These are phyloP conservation scores for Phoenix roebelenii DNA, from an alignment of 176 grass and related monocot species.

Conservation along the genomic window DNA sequence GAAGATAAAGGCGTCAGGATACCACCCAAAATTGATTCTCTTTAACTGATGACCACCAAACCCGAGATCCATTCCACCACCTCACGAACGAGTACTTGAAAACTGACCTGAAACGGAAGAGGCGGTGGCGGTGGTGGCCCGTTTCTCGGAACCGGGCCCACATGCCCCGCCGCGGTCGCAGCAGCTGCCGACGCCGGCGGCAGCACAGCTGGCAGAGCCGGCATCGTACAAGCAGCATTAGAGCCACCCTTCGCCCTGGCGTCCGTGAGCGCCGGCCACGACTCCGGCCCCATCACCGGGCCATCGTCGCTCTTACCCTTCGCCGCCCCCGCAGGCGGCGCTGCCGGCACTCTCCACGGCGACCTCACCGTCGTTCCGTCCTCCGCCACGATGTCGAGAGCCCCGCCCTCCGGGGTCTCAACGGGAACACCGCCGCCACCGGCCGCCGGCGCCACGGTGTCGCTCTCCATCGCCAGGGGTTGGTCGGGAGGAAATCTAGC, in stretches of 20 bases:
- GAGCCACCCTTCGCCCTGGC: slow-evolving; percentile 23
- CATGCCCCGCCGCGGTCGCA: slow-evolving; percentile 5
- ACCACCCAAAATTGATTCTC: too few relatives aligned
- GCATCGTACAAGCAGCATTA: too few relatives aligned
- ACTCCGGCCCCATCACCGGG: slow-evolving; percentile 47
- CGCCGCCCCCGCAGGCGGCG: not conserved
- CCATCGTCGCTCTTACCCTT: slow-evolving; percentile 8
- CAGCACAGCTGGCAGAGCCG: too few relatives aligned
- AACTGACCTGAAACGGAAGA: slow-evolving; percentile 5
- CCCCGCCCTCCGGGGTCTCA: not conserved
- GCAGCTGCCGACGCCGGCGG: slow-evolving; percentile 4
- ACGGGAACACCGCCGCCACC: not conserved
- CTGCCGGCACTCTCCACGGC: slow-evolving; percentile 35
- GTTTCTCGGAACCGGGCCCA: not conserved
- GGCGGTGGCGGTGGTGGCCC: not conserved
- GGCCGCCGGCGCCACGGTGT: slow-evolving; percentile 3
- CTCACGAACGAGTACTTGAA: not conserved
- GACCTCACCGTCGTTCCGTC: slow-evolving; percentile 20
- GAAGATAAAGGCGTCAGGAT: too few relatives aligned
- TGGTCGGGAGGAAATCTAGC: not conserved
- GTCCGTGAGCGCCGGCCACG: slow-evolving; percentile 59
- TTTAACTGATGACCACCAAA: too few relatives aligned
- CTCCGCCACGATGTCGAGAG: slow-evolving; percentile 20
- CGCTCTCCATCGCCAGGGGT: slow-evolving; percentile 10
- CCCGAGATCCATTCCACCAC: not conserved